Evolutionary conservation across 306 rosid genomes (phyloP).

Genomic region (Ochetophila trinervis): DNA sequence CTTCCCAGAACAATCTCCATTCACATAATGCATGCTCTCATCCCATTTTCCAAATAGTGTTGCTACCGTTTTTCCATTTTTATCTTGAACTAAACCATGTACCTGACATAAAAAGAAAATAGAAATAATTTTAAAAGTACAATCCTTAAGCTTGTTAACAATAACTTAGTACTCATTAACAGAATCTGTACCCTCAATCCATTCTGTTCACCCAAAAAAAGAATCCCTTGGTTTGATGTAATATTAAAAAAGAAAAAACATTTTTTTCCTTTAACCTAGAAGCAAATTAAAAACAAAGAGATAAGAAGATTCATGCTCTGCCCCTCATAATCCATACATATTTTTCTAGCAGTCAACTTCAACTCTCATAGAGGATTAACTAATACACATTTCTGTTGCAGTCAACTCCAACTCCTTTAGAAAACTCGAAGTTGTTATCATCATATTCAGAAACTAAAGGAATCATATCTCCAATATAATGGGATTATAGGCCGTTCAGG

Average conservation of each 20-base stretch:
- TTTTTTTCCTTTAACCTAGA: not conserved
- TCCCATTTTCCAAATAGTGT: conserved; percentile 98
- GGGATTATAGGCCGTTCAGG: too few species aligned
- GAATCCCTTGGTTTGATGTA: not conserved
- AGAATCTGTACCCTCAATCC: too few species aligned
- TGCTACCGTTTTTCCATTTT: conserved; percentile 74
- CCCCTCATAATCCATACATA: too few species aligned
- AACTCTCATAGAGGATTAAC: too few species aligned
- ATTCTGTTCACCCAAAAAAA: not conserved
- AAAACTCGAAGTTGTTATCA: too few species aligned
- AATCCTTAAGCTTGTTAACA: not conserved
- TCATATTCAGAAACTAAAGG: too few species aligned
- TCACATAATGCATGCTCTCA: conserved; percentile 85
- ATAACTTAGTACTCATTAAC: too few species aligned
- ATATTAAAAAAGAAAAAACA: not conserved
- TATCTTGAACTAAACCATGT: conserved; percentile 85
- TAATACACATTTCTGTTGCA: too few species aligned
- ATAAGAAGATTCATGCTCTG: too few species aligned
- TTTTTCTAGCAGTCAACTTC: too few species aligned
- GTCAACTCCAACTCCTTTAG: too few species aligned
- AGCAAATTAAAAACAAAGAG: not conserved
- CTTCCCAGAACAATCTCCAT: conserved; percentile 75
- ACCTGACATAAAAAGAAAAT: conserved; percentile 39
- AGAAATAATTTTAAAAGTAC: not conserved
- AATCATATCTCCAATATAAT: too few species aligned